Evolutionary conservation across 2,329 filamentous ascomycete genomes (phyloP).

Genomic region (Calonectria pteridis): DNA sequence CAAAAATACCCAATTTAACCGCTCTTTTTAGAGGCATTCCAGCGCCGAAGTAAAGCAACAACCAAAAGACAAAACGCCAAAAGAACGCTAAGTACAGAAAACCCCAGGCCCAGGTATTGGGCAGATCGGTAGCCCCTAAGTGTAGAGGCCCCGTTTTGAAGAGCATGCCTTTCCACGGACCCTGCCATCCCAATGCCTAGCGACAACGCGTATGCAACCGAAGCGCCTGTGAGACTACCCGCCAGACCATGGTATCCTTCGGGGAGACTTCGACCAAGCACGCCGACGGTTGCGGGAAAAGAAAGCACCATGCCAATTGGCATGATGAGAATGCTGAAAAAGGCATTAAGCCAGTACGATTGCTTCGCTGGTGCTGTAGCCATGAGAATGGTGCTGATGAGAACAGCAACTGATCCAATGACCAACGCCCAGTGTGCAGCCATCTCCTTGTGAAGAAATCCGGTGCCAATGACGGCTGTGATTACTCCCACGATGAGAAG

Average conservation of each 20-base stretch:
- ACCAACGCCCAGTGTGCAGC: constrained; percentile 34
- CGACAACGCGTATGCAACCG: constrained; percentile 37
- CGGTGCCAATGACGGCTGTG: constrained; percentile 33
- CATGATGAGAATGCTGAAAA: constrained; percentile 44
- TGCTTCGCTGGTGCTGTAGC: constrained; percentile 38
- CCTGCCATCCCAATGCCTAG: constrained; percentile 43
- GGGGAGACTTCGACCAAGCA: constrained; percentile 36
- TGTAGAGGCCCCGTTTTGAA: constrained; percentile 20
- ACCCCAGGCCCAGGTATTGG: constrained; percentile 41
- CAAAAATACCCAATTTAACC: constrained; percentile 3
- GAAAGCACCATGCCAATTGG: constrained; percentile 41
- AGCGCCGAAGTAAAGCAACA: constrained; percentile 33
- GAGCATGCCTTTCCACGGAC: constrained; percentile 35
- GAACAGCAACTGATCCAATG: constrained; percentile 32
- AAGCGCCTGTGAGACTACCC: constrained; percentile 32
- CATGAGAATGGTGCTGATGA: constrained; percentile 41
- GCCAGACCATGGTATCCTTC: constrained; percentile 41
- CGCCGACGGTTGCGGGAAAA: constrained; percentile 35
- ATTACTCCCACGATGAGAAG: constrained; percentile 34
- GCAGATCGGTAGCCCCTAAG: constrained; percentile 39
- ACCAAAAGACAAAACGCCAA: constrained; percentile 36
- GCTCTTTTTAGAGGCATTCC: constrained; percentile 26
- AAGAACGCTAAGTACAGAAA: constrained; percentile 38
- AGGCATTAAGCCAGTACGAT: constrained; percentile 41
- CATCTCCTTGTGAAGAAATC: constrained; percentile 32